Evolutionary conservation across 805 yeast species (phyloP).

Genomic region (Alloascoidea hylecoeti): DNA sequence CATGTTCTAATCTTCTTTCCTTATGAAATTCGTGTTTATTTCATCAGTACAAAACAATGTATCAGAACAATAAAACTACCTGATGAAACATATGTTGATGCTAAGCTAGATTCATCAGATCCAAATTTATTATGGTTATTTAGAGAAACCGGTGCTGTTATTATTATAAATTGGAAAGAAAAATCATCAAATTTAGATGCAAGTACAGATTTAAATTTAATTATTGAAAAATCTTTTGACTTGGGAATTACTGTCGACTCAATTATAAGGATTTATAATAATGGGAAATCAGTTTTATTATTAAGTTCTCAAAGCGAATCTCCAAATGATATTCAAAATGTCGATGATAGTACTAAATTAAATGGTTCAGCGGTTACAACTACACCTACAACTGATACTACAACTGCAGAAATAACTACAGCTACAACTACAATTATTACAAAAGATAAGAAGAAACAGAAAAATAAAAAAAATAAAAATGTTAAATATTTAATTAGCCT

Average conservation of each 20-base stretch:
- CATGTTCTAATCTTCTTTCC: constrained; percentile 18
- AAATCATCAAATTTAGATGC: constrained; percentile 1
- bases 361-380: constrained; percentile 4
- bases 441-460: not conserved
- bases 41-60: constrained; percentile 18
- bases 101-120: constrained; percentile 11
- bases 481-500: too few relatives aligned
- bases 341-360: constrained; percentile 6
- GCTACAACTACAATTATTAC: too few relatives aligned
- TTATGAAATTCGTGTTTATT: constrained; percentile 21
- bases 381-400: too few relatives aligned
- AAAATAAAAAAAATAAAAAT: not conserved
- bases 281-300: constrained; percentile 6
- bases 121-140: constrained; percentile 16
- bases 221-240: constrained; percentile 5
- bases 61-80: constrained; percentile 17
- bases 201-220: constrained; percentile 6
- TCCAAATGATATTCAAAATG: constrained; percentile 7
- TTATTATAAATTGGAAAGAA: constrained; percentile 13
- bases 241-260: constrained; percentile 2
- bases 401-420: too few relatives aligned
- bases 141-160: constrained; percentile 11
- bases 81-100: constrained; percentile 16
- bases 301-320: constrained; percentile 5
- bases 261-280: constrained; percentile 7